Base-by-base conservation (phyloP, 164 flowering plant genomes). In the Sextonia rubra region DNA sequence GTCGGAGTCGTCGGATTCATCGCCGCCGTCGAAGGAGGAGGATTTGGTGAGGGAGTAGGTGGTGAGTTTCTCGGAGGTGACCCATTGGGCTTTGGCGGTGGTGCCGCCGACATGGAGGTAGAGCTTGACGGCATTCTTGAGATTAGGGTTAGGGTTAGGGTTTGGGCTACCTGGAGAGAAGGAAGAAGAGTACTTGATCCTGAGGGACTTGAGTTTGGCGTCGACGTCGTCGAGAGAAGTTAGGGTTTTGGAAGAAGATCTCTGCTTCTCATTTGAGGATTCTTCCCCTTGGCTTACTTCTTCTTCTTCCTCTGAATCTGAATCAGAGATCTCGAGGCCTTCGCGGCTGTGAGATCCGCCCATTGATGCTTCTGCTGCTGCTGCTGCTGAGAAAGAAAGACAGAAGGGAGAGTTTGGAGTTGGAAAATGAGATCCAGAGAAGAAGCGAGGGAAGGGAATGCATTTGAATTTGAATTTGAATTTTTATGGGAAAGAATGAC, bases 11-110 rank as follows among this genome's bases (percentile, higher is more conserved):
- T 78, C 83, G 12, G 76, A 73, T 3, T 78, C 82, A 7, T 62
- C 76, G 0, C 74, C 81, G 15, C 68, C 74, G 1, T 24, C 75
- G 15, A 44, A n/a, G 22, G 4, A 64, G 69, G 27, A 61, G 62
- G n/a, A 79, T 70, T 83, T 84, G 62, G 81, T 26, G 75, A 91
- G 90, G 22, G 74, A 70, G 71, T 85, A 91, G 24, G 85, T 73
- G 12, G 94, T 77, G 64, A 87, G 80, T 73, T 86, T 91, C 26
- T 91, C 97, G 1, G 91, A 84, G 47, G 75, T 77, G 52, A 91
- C 79, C 97, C 97, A 91, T 69, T 91, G 90, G 61, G 94, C 91
- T 22, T 76, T 85, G 11, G 93, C 89, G 15, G 92, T 85, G 74
- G 79, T 83, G 17, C 91, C 90, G 4, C 90, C 90, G 62, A 90